phyloP scores from a whole-genome alignment of 169 alveolate species.

The Toxoplasma gondii region DNA sequence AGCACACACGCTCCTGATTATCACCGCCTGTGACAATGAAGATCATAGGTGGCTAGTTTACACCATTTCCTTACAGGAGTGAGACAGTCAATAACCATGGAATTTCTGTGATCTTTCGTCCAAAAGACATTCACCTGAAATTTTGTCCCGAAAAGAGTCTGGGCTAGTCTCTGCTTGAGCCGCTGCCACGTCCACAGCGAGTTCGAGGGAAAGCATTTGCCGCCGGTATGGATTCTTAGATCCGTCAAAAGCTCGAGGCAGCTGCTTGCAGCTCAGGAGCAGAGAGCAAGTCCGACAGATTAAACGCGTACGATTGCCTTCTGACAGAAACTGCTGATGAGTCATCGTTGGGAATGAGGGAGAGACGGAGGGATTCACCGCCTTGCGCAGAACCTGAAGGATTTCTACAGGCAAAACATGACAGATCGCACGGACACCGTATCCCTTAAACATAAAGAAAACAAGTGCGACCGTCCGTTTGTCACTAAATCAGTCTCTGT shows the following conservation, averaged over 20 bases:
- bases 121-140: background rate
- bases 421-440: background rate
- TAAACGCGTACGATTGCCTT: background rate
- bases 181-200: constrained; percentile 25
- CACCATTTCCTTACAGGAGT: background rate
- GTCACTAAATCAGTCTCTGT: background rate
- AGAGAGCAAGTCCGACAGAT: constrained; percentile 23
- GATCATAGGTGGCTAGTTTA: background rate
- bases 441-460: background rate
- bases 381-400: background rate
- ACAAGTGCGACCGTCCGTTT: background rate
- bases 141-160: constrained; percentile 17
- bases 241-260: constrained; percentile 9
- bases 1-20: background rate
- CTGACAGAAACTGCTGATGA: background rate
- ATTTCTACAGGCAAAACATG: background rate
- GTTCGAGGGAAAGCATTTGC: background rate
- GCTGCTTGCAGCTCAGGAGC: background rate
- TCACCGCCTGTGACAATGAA: background rate
- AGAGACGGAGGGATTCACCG: background rate
- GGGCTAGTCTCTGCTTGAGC: background rate
- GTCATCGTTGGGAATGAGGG: background rate
- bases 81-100: background rate
- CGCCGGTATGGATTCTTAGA: background rate
- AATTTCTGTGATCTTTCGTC: background rate